Percentiles rank a stretch among this genome's conserved stretches.
These are phyloP conservation scores for Knufia petricola DNA, from an alignment of 2,329 filamentous ascomycete species.

Conservation along the genomic window DNA sequence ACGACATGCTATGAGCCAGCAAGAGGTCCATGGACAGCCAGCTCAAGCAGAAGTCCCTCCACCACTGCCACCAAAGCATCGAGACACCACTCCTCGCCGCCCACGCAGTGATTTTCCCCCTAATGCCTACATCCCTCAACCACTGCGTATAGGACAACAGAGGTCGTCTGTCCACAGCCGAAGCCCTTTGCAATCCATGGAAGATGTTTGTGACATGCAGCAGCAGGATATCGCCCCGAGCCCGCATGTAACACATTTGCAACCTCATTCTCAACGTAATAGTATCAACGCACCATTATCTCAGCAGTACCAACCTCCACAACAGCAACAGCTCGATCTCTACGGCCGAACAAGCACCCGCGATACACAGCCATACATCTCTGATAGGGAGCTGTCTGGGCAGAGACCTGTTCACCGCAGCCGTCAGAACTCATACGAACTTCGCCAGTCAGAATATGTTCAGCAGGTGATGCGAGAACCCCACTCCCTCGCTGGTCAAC, in stretches of 20 bases:
- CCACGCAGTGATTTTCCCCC: slow-evolving; percentile 8
- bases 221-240: neutral
- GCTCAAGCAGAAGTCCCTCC: slow-evolving; percentile 12
- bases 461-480: neutral
- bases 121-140: slow-evolving; percentile 8
- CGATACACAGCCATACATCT: slow-evolving; percentile 2
- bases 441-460: neutral
- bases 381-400: neutral
- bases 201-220: slow-evolving; percentile 17
- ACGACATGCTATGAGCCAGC: slow-evolving; percentile 23
- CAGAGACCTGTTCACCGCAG: neutral
- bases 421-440: slow-evolving; percentile 1
- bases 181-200: slow-evolving; percentile 22
- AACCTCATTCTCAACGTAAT: neutral
- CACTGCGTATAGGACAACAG: slow-evolving; percentile 11
- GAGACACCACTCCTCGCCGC: slow-evolving; percentile 11
- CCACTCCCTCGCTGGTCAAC: neutral
- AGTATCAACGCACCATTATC: neutral
- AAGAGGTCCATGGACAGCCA: slow-evolving; percentile 16
- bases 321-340: slow-evolving; percentile 5
- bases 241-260: neutral
- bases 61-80: slow-evolving; percentile 12
- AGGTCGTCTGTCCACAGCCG: slow-evolving; percentile 15
- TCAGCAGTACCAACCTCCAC: slow-evolving; percentile 6
- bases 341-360: slow-evolving; percentile 10